Evolutionary conservation across 305 asterid species (phyloP), one percentile per base, ranked within the genome.

Genomic region (Rubia tinctorum): DNA sequence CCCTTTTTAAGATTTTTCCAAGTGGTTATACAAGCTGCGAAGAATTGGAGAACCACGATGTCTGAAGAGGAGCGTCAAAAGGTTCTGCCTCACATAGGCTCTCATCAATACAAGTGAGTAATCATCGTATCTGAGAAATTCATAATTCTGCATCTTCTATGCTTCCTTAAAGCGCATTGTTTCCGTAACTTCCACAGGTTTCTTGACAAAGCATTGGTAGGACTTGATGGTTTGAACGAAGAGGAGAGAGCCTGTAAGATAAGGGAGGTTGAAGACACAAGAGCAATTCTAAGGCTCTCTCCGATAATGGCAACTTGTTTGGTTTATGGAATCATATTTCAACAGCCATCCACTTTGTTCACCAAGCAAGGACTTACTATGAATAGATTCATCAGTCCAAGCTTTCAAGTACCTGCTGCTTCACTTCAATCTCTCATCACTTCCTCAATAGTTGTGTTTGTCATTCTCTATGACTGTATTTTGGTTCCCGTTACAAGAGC

Each of bases 311-410:
- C 66, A 12, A 73, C 85, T 55, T 65, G 71, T 34, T 70, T 82
- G 45, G 81, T 75, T 27, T 78, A 58, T 60, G 76, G 75, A 25
- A 67, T 86, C 34, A 79, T 85, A 2, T 73, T 12, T 17, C 53
- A 87, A 5, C 92, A 89, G 42, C 43, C 79, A 2, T 37, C 85
- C 13, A 89, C 91, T 2, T 47, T 89, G 1, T 89, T 86, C 82
- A 86, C 84, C 68, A 86, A 89, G 74, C 96, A 88, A 81, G 96
- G 86, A 25, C 80, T 53, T 13, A 84, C 91, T 27, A 75, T 87
- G 82, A 83, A 87, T 75, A 88, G 91, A 27, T 34, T 72, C 25
- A 59, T 89, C 63, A 69, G 75, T 5, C 20, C 76, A 17, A 53
- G 70, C 67, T 72, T 86, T 15, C 74, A 83, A 66, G 73, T 89